Conservation (phyloP, 257 asterid genomes). For the Nicotiana benthamiana region DNA sequence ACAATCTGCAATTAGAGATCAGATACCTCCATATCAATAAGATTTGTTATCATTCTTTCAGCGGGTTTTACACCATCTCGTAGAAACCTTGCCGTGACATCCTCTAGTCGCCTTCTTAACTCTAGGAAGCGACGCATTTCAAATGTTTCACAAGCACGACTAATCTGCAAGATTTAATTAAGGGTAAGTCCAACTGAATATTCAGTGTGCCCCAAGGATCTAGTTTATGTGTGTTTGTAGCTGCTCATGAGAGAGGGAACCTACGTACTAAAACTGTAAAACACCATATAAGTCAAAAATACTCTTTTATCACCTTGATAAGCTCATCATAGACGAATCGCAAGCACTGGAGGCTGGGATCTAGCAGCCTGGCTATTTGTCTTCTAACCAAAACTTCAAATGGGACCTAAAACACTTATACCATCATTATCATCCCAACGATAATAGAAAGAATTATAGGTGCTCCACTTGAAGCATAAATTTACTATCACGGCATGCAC, state of each 20-base stretch:
- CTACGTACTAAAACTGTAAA: not conserved
- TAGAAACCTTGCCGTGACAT: slow-evolving; percentile 60
- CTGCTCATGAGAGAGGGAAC: not conserved
- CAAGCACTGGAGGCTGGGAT: slow-evolving; percentile 97
- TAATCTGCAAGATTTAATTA: slow-evolving; percentile 43
- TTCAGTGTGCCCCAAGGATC: not conserved
- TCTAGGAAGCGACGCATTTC: slow-evolving; percentile 83
- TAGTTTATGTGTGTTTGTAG: not conserved
- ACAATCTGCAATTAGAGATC: not conserved
- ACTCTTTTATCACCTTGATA: slow-evolving; percentile 52
- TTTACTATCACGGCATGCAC: slow-evolving; percentile 24
- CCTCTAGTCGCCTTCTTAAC: slow-evolving; percentile 66
- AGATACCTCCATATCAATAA: slow-evolving; percentile 83
- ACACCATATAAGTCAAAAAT: not conserved
- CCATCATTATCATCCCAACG: not conserved
- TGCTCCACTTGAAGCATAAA: not conserved
- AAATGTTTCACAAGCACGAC: slow-evolving; percentile 68
- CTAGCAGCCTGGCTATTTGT: slow-evolving; percentile 81
- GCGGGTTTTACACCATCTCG: slow-evolving; percentile 83
- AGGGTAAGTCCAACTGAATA: not conserved
- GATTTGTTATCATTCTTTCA: slow-evolving; percentile 72
- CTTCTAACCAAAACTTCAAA: slow-evolving; percentile 89
- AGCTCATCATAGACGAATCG: slow-evolving; percentile 87
- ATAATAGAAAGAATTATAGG: not conserved
- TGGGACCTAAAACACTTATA: slow-evolving; percentile 53